phyloP scores from a whole-genome alignment of 2,329 filamentous ascomycete species.

The Penicillium sp. region DNA sequence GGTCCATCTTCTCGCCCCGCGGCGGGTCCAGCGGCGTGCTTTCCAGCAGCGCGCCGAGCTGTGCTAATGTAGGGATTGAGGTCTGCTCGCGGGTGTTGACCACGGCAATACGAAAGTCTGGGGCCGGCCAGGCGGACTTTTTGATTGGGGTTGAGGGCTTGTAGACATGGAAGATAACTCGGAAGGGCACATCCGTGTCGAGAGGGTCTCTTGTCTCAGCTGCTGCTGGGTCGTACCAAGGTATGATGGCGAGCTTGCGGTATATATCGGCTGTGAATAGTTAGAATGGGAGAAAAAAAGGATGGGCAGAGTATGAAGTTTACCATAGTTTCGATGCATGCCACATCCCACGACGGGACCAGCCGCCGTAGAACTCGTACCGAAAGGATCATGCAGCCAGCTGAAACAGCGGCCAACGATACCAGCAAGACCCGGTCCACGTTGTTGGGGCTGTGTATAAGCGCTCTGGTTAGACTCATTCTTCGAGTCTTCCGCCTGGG shows the following conservation, averaged over 20 bases:
- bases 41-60: constrained; percentile 67
- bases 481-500: constrained; percentile 19
- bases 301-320: constrained; percentile 10
- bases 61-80: constrained; percentile 64
- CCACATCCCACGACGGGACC: constrained; percentile 51
- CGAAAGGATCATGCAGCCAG: constrained; percentile 29
- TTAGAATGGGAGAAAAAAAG: background rate
- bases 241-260: constrained; percentile 66
- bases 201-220: constrained; percentile 19
- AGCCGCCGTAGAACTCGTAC: constrained; percentile 28
- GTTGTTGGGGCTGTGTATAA: constrained; percentile 5
- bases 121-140: constrained; percentile 70
- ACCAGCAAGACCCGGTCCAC: constrained; percentile 26
- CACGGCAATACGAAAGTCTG: constrained; percentile 81
- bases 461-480: constrained; percentile 3
- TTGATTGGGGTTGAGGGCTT: constrained; percentile 67
- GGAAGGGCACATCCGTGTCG: constrained; percentile 53
- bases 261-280: constrained; percentile 64
- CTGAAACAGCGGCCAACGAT: constrained; percentile 32
- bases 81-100: constrained; percentile 66
- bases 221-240: constrained; percentile 58
- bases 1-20: constrained; percentile 43
- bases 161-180: constrained; percentile 75
- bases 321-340: constrained; percentile 52
- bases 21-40: constrained; percentile 66